Percentiles rank a stretch among this genome's conserved stretches.
These are phyloP conservation scores for Fusarium compactum DNA, from an alignment of 2,329 filamentous ascomycete genomes.

Conservation along the genomic window DNA sequence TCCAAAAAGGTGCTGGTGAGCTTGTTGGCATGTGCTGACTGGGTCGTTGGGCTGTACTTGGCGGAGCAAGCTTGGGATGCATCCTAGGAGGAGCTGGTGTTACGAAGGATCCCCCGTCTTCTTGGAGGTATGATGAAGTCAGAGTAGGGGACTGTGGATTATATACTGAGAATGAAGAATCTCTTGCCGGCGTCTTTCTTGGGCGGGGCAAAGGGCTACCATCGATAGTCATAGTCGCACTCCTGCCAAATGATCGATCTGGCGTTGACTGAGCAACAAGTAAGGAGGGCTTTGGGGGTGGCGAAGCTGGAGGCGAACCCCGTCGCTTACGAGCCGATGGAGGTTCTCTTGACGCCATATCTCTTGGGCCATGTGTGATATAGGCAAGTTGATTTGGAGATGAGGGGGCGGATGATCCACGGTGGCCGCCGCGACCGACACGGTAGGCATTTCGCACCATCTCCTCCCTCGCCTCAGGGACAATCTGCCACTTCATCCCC, in stretches of 20 bases:
- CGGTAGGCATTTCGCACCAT: conserved; percentile 81
- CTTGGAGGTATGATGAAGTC: conserved; percentile 70
- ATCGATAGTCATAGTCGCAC: conserved; percentile 61
- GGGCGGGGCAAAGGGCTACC: conserved; percentile 72
- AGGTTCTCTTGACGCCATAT: conserved; percentile 65
- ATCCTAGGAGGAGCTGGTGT: conserved; percentile 80
- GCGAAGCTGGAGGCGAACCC: conserved; percentile 67
- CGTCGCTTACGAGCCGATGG: conserved; percentile 68
- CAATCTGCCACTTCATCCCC: conserved; percentile 99
- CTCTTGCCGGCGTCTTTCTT: conserved; percentile 60
- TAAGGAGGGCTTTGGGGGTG: conserved; percentile 63
- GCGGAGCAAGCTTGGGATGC: conserved; percentile 80
- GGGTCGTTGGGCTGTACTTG: conserved; percentile 82
- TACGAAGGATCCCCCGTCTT: conserved; percentile 71
- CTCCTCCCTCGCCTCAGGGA: conserved; percentile 84
- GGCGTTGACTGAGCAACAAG: conserved; percentile 68
- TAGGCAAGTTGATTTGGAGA: conserved; percentile 73
- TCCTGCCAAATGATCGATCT: conserved; percentile 54
- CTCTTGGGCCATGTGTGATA: conserved; percentile 69
- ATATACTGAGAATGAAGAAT: conserved; percentile 62
- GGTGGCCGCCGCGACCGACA: conserved; percentile 71
- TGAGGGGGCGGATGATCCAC: conserved; percentile 77
- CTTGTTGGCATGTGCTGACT: conserved; percentile 89
- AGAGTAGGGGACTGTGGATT: conserved; percentile 70
- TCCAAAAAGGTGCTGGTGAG: conserved; percentile 89